Base-by-base conservation (phyloP, 371 early-diverging fungal genomes). In the Mucor ambiguus region DNA sequence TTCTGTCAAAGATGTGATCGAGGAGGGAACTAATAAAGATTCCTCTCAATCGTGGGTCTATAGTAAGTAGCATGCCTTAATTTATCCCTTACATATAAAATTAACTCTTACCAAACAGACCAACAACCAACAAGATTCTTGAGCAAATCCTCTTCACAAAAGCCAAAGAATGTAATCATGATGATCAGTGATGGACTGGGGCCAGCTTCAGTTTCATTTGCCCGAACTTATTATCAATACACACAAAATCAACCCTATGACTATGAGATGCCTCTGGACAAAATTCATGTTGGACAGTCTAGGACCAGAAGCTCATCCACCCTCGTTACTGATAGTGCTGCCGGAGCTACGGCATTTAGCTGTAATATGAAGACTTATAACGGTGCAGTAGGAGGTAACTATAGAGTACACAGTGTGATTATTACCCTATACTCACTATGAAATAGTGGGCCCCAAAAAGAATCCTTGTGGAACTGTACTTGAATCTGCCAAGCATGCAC, bases 121-220 rank as follows among this genome's bases (percentile, higher is more conserved):
- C 56, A 56, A 33, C 56, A 56, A 10, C 16, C 37, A 5, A 38
- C 29, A 38, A 18, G 58, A 26, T 52, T 65, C 29, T 20, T 37
- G 22, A 62, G 56, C 9, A 14, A 11, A 26, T 52, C 61, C 12
- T 33, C 57, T 30, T 30, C 28, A 9, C 38, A 56, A 43, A 64
- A 65, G 7, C 70, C 72, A 12, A 70, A 89, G 9, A 95, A 93
- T 71, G 92, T 96, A 24, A 95, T 97, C 60, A 77, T 96, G 83
- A 93, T 96, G 95, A 87, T 97, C 20, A 93, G 94, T 29, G 98
- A 97, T 69, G 96, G 94, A 1, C 93, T 95, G 71, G 96, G 98
- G 1, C 96, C 96, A n/a, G 95, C 98, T 14, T 94, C 95, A 0
- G 91, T 95, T 71, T 92, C 96, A 0, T 87, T 93, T 83, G 96